Conservation (phyloP, 2,329 filamentous ascomycete genomes). For the Colletotrichum musicola region DNA sequence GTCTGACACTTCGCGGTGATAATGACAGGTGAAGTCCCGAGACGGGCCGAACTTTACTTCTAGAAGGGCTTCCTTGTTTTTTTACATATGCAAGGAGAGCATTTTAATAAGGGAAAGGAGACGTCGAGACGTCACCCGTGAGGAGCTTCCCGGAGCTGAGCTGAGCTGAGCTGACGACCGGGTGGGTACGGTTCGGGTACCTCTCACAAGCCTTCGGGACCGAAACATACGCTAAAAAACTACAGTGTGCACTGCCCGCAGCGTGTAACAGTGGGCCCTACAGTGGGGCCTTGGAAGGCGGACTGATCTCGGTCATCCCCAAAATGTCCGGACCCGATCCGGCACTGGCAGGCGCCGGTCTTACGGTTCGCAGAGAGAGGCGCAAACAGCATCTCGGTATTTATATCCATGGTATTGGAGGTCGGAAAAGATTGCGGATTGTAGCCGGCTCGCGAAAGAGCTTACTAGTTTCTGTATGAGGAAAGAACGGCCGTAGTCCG, state of each 20-base stretch:
- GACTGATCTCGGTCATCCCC: constrained; percentile 35
- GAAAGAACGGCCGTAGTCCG: too few relatives aligned
- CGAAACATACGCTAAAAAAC: background rate
- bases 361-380: background rate
- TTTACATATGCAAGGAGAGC: background rate
- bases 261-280: background rate
- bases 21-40: background rate
- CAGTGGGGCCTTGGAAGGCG: constrained; percentile 14
- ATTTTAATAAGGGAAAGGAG: too few relatives aligned
- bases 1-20: background rate
- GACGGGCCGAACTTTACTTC: background rate
- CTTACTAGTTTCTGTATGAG: too few relatives aligned
- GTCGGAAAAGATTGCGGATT: background rate
- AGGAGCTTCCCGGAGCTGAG: too few relatives aligned
- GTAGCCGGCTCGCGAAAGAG: background rate
- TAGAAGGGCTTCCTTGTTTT: background rate
- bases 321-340: constrained; percentile 36
- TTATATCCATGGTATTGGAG: background rate
- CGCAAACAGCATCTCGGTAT: background rate
- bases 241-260: too few relatives aligned
- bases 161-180: background rate
- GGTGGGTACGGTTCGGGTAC: background rate
- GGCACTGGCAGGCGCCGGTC: constrained; percentile 1
- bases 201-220: constrained; percentile 3
- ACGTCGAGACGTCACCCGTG: background rate